Conservation (phyloP, 495 filamentous ascomycete genomes). For the Tuber aestivum region DNA sequence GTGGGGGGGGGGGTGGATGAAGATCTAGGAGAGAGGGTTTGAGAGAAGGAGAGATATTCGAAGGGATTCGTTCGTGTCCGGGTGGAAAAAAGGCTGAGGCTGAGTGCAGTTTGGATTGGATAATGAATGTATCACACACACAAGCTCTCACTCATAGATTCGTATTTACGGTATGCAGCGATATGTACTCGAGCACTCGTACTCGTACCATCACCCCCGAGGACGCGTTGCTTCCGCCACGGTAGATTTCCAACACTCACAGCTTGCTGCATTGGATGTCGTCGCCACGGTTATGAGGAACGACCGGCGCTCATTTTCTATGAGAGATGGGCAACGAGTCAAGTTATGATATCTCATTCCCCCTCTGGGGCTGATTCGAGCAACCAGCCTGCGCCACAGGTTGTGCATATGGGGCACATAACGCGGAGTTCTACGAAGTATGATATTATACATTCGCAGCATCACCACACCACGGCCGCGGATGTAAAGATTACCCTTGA, state of each 20-base stretch:
- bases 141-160: neutral
- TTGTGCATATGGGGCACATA: too few relatives aligned
- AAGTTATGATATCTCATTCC: neutral
- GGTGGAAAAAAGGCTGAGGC: conserved; percentile 1
- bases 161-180: neutral
- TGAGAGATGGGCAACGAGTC: neutral
- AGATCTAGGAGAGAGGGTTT: neutral
- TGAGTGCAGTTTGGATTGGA: conserved; percentile 1
- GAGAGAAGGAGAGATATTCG: neutral
- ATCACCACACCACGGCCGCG: neutral
- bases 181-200: neutral
- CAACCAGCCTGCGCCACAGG: neutral
- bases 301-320: neutral
- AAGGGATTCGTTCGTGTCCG: neutral
- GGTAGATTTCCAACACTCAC: neutral
- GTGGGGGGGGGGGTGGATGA: neutral
- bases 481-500: neutral
- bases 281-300: neutral
- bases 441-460: neutral
- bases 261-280: neutral
- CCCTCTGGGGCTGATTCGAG: neutral
- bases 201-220: neutral
- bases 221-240: neutral
- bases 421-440: too few relatives aligned
- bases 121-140: neutral